These are phyloP conservation scores for Verticillium alfalfae DNA, from an alignment of 2,329 filamentous ascomycete genomes.

Conservation along the genomic window DNA sequence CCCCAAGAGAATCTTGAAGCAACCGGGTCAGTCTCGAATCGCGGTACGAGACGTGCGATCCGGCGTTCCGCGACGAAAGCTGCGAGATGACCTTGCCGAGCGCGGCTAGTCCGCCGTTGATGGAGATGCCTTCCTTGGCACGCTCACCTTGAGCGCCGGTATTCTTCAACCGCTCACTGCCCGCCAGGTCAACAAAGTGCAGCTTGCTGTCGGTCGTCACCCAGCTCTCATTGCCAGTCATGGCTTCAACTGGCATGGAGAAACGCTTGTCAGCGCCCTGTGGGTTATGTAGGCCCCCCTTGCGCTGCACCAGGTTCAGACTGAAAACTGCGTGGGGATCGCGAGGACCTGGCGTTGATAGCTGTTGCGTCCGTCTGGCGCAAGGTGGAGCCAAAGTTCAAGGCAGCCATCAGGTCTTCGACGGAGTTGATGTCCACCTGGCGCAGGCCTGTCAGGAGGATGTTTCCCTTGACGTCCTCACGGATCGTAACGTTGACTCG, in stretches of 20 bases:
- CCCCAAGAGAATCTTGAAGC: slow-evolving; percentile 92
- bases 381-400: slow-evolving; percentile 90
- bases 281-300: slow-evolving; percentile 47
- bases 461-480: slow-evolving; percentile 91
- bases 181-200: slow-evolving; percentile 96
- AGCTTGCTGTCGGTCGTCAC: slow-evolving; percentile 96
- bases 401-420: slow-evolving; percentile 81
- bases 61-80: slow-evolving; percentile 80
- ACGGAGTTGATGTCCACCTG: slow-evolving; percentile 86
- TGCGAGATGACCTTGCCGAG: slow-evolving; percentile 98
- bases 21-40: slow-evolving; percentile 71
- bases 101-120: slow-evolving; percentile 92
- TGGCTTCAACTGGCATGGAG: slow-evolving; percentile 78
- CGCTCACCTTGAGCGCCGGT: slow-evolving; percentile 92
- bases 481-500: slow-evolving; percentile 81
- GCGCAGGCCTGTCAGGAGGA: slow-evolving; percentile 83
- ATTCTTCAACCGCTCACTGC: slow-evolving; percentile 94
- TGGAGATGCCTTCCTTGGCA: slow-evolving; percentile 93
- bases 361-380: slow-evolving; percentile 95
- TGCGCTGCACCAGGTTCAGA: slow-evolving; percentile 85
- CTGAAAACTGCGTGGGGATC: slow-evolving; percentile 95
- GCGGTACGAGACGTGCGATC: slow-evolving; percentile 92
- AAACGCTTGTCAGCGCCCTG: slow-evolving; percentile 72
- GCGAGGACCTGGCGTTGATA: slow-evolving; percentile 95
- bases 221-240: slow-evolving; percentile 62